Evolutionary conservation across 2,329 filamentous ascomycete species (phyloP).

Genomic region (Penicillium digitatum): DNA sequence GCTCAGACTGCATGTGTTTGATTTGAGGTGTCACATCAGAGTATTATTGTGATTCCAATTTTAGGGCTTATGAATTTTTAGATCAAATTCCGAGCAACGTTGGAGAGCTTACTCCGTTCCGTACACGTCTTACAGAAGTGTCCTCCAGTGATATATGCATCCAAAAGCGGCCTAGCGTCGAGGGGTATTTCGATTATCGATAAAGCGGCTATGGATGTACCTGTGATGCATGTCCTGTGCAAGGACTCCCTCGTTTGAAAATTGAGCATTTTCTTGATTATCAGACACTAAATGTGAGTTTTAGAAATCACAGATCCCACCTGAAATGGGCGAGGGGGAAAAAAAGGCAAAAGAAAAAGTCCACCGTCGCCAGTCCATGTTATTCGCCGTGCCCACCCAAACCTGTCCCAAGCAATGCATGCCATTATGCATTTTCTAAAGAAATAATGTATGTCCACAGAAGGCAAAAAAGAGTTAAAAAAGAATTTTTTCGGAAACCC

Average conservation of each 20-base stretch:
- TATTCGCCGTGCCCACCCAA: slow-evolving; percentile 26
- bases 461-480: slow-evolving; percentile 11
- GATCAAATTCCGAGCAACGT: not conserved
- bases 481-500: not conserved
- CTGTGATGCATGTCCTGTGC: not conserved
- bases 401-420: slow-evolving; percentile 27
- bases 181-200: slow-evolving; percentile 1
- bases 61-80: not conserved
- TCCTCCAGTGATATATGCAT: not conserved
- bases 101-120: not conserved
- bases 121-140: not conserved
- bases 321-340: slow-evolving; percentile 7
- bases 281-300: slow-evolving; percentile 12
- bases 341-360: slow-evolving; percentile 10
- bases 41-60: not conserved
- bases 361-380: slow-evolving; percentile 23
- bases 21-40: not conserved
- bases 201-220: not conserved
- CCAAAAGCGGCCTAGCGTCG: not conserved
- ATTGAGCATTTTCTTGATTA: slow-evolving; percentile 9
- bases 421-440: slow-evolving; percentile 34
- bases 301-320: slow-evolving; percentile 11
- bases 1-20: not conserved
- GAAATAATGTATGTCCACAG: slow-evolving; percentile 25
- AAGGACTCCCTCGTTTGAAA: not conserved